Evolutionary conservation across 148 eudicot species (phyloP).

Genomic region (Rhododendron molle): DNA sequence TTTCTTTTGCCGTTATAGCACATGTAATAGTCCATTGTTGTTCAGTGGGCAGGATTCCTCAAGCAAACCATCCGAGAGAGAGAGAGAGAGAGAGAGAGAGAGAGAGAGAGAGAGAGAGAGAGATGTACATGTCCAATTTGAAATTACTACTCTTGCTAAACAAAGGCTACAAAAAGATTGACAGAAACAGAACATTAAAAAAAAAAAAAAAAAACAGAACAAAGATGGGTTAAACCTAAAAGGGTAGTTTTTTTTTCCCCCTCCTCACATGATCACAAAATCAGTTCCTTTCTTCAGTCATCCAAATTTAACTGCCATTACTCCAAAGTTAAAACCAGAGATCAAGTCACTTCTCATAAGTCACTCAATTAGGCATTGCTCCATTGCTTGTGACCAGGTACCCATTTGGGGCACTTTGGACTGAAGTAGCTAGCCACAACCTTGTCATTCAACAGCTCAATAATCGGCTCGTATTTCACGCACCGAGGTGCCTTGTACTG

Average conservation of each 20-base stretch:
- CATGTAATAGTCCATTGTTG: conserved; percentile 26
- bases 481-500: conserved; percentile 96
- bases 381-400: conserved; percentile 85
- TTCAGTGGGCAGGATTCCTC: conserved; percentile 30
- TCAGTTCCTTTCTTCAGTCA: neutral
- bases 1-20: conserved; percentile 29
- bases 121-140: conserved; percentile 35
- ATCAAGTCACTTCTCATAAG: too few species aligned
- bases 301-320: neutral
- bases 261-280: neutral
- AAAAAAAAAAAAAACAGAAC: neutral
- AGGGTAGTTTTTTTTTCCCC: neutral
- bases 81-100: conserved; percentile 1
- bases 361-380: neutral
- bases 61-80: neutral
- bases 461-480: conserved; percentile 75
- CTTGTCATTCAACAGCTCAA: conserved; percentile 69
- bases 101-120: neutral
- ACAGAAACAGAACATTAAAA: neutral
- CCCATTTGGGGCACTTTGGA: conserved; percentile 91
- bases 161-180: conserved; percentile 24
- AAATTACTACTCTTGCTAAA: conserved; percentile 31
- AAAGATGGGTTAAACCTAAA: conserved; percentile 25
- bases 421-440: conserved; percentile 57
- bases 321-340: too few species aligned